Base-by-base conservation (phyloP, 352 stramenopile genomes). In the Phytophthora podocarpi region DNA sequence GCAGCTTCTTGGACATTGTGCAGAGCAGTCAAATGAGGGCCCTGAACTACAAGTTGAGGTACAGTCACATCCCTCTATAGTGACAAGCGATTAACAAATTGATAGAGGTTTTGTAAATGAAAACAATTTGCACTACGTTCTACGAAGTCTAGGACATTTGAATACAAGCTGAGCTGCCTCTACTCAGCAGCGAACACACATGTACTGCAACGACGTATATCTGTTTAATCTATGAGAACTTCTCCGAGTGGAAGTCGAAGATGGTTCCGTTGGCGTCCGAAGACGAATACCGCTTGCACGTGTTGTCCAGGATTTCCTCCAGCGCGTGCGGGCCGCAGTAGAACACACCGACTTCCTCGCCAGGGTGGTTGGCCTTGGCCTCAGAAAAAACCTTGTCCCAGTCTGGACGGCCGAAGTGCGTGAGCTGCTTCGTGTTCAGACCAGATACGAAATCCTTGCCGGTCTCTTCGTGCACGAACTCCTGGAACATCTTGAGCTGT, bases 161-260 rank as follows among this genome's bases (percentile, higher is more conserved):
- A 40, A 62, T 43, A 43, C n/a, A n/a, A n/a, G n/a, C n/a, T n/a
- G n/a, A 69, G 12, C 46, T 60, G 46, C 54, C 36, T 59, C 37
- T 36, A 36, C 12, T 24, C 49, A 28, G 35, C 62, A 72, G 39
- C 45, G 26, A 59, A 49, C 30, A 53, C 2, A 37, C 32, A 15
- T 10, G 3, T 18, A 37, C 32, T 54, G 39, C 64, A 58, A 68
- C 49, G 18, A 62, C 48, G 41, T 54, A 53, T 67, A 66, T 54
- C 23, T 57, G 32, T 45, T 57, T 41, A 55, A 50, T 64, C 68
- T 84, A 91, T 49, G 77, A 67, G 60, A 93, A 93, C 59, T 93
- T 93, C 68, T 93, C 84, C 62, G 84, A 93, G 70, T 93, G 84
- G 65, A 89, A 93, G 71, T 93, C 84, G 48, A 93, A 93, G 26